Evolutionary conservation across 2,329 filamentous ascomycete species (phyloP).

Genomic region (Malbranchea cinnamomea): DNA sequence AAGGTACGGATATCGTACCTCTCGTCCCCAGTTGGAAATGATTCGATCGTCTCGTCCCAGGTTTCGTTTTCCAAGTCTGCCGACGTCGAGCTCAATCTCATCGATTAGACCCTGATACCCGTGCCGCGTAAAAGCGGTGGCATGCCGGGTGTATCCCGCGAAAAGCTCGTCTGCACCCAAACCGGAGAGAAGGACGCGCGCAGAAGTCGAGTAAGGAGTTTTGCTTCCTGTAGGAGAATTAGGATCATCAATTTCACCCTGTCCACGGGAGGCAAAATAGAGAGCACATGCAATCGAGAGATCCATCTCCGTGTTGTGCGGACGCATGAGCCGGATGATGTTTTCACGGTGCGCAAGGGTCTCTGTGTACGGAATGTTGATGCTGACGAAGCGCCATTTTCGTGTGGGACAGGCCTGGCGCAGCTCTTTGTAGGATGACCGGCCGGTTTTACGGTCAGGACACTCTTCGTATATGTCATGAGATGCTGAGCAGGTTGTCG

Average conservation of each 20-base stretch:
- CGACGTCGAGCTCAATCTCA: constrained; percentile 74
- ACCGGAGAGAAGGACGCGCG: constrained; percentile 77
- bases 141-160: constrained; percentile 78
- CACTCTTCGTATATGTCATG: constrained; percentile 58
- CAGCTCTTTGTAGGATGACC: constrained; percentile 66
- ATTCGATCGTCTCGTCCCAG: constrained; percentile 85
- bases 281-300: constrained; percentile 83
- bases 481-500: no score
- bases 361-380: constrained; percentile 71
- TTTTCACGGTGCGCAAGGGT: constrained; percentile 51
- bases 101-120: constrained; percentile 60
- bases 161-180: constrained; percentile 94
- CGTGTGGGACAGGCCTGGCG: constrained; percentile 51
- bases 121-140: constrained; percentile 53
- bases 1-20: constrained; percentile 79
- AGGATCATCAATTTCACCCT: constrained; percentile 33
- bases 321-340: constrained; percentile 66
- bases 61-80: constrained; percentile 80
- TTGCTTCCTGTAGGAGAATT: constrained; percentile 11
- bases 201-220: constrained; percentile 47
- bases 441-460: constrained; percentile 78
- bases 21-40: constrained; percentile 75
- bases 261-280: constrained; percentile 82
- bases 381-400: constrained; percentile 62
- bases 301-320: constrained; percentile 98